Conservation (phyloP, 2,329 filamentous ascomycete genomes). For the Zymoseptoria brevis region DNA sequence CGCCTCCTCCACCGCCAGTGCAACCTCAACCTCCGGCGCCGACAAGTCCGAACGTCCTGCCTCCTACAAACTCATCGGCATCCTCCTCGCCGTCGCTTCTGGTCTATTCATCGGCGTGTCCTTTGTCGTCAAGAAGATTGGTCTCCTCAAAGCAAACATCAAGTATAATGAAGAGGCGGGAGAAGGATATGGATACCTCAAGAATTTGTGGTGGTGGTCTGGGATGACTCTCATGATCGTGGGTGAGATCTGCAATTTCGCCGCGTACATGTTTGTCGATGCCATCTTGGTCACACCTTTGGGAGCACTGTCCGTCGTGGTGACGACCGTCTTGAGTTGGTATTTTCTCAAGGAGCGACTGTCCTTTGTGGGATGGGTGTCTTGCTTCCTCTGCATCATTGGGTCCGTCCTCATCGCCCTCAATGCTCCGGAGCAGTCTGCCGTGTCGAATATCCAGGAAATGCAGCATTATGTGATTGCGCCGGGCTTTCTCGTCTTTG, state of each 20-base stretch:
- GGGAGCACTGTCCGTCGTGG: constrained; percentile 83
- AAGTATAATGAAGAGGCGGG: constrained; percentile 96
- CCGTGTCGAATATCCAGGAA: constrained; percentile 79
- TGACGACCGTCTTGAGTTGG: constrained; percentile 81
- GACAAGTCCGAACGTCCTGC: constrained; percentile 38
- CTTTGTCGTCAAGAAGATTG: constrained; percentile 92
- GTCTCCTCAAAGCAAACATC: constrained; percentile 81
- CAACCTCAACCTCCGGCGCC: constrained; percentile 17
- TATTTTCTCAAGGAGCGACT: constrained; percentile 94
- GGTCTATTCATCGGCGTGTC: constrained; percentile 90
- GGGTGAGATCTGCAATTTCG: constrained; percentile 94
- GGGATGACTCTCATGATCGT: constrained; percentile 97
- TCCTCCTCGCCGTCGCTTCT: constrained; percentile 75
- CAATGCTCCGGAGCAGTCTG: constrained; percentile 80
- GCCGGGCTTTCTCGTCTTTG: constrained; percentile 78
- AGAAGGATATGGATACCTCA: constrained; percentile 94
- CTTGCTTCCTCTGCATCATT: constrained; percentile 90
- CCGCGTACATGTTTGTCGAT: constrained; percentile 93
- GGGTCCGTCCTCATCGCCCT: constrained; percentile 90
- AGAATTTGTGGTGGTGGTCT: constrained; percentile 89
- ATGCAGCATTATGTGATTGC: constrained; percentile 83
- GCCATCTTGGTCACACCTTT: constrained; percentile 91
- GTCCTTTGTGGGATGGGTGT: constrained; percentile 91
- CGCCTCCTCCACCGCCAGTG: constrained; percentile 13
- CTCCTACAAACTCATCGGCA: constrained; percentile 77